A percentile compares a stretch with the other conserved stretches of the same genome.
phyloP scores from a whole-genome alignment of 2,329 filamentous ascomycete species.

The Beauveria scarabaeidicola region DNA sequence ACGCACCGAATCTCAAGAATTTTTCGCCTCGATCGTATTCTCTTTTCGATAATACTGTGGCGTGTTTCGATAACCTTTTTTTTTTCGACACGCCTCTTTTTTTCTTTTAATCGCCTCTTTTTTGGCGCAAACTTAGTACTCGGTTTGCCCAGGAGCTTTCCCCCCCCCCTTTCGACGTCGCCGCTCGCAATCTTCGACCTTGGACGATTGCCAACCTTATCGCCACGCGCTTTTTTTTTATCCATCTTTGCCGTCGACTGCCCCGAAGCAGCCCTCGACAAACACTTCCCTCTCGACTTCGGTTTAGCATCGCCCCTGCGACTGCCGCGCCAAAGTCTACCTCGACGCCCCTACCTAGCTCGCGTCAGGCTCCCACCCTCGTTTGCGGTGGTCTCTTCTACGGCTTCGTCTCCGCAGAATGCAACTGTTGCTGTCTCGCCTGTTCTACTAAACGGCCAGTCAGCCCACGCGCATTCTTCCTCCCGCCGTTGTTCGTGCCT shows the following conservation, averaged over 20 bases:
- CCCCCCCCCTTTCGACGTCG: background rate
- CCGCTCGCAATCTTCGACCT: background rate
- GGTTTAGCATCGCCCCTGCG: background rate
- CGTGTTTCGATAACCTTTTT: slow-evolving; percentile 5
- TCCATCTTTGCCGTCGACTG: background rate
- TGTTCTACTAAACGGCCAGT: slow-evolving; percentile 9
- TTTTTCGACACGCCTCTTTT: background rate
- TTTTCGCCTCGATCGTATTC: background rate
- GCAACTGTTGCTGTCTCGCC: slow-evolving; percentile 9
- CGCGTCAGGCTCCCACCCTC: slow-evolving; percentile 5
- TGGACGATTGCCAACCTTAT: background rate
- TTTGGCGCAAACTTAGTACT: slow-evolving; percentile 5
- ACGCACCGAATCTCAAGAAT: background rate
- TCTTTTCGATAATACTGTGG: slow-evolving; percentile 1
- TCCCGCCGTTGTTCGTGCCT: slow-evolving; percentile 57
- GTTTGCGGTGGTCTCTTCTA: background rate
- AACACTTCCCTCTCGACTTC: background rate
- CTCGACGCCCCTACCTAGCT: background rate
- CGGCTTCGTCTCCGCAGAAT: slow-evolving; percentile 8
- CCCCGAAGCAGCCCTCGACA: background rate
- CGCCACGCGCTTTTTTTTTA: background rate
- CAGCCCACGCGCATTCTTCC: slow-evolving; percentile 31
- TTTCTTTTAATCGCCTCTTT: slow-evolving; percentile 3
- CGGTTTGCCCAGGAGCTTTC: slow-evolving; percentile 2
- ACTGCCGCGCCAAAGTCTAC: background rate